Base-by-base conservation (phyloP, 495 filamentous ascomycete species). In the Penicillium argentinense region DNA sequence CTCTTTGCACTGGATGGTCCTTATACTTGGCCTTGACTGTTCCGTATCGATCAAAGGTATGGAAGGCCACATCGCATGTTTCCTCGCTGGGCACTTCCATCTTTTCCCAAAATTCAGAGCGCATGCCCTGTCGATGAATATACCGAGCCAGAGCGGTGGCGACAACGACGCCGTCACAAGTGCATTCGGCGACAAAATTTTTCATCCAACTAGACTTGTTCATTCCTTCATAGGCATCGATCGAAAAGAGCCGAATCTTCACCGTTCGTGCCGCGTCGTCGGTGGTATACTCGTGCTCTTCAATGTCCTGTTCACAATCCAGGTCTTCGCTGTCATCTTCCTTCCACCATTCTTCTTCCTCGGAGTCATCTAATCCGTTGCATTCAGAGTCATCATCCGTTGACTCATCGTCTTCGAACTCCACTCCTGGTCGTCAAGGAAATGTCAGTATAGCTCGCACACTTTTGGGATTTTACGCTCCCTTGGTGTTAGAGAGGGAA, bases 11-110 rank as follows among this genome's bases (percentile, higher is more conserved):
- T 12, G 44, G 45, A 51, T 65, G 58, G 17, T 53, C 45, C 45
- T 54, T 54, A 52, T 55, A 60, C 40, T 65, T 61, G 16, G 41
- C 29, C 43, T 60, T 59, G 36, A 67, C 44, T 41, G 40, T 46
- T 33, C 63, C 66, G 44, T 64, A 69, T 51, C 56, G 45, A 56
- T 67, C 56, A 57, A 69, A 67, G 14, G 65, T 39, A 37, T 47
- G 21, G 27, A 53, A 53, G 23, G 49, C 49, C 22, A 57, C 33
- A 46, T 43, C 23, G 29, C 54, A 42, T 28, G 33, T 49, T 5
- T 53, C 49, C 41, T 27, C 0, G 42, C 41, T 50, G 13, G 12
- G 30, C 19, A 14, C 36, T 49, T 57, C 49, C 49, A 57, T 57
- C 9, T 23, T 42, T 39, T 53, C 44, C 54, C 45, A 57, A 45